Percentiles rank a stretch among this genome's conserved stretches.
Conservation (phyloP, 1,284 basidiomycete species). For the Pisolithus thermaeus region DNA sequence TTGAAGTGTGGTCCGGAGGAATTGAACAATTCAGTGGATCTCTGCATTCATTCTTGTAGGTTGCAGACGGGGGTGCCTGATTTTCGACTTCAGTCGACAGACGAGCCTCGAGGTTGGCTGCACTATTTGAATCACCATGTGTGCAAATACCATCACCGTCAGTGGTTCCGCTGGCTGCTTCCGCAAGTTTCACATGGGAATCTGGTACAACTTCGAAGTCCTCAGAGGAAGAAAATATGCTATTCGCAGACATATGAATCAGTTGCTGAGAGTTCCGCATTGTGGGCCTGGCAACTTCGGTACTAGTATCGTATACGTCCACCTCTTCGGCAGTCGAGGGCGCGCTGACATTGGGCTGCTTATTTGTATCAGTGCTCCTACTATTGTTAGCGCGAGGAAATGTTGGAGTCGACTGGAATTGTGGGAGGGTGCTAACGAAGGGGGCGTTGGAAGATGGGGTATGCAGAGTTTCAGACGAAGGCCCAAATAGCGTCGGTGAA, state of each 20-base stretch:
- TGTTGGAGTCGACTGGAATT: constrained; percentile 21
- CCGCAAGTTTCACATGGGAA: background rate
- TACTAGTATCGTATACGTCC: constrained; percentile 2
- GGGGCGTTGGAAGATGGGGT: background rate
- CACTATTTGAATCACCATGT: too few species aligned
- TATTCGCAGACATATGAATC: constrained; percentile 21
- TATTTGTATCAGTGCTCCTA: background rate
- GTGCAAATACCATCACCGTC: background rate
- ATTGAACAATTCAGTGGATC: too few species aligned
- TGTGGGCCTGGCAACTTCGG: constrained; percentile 15
- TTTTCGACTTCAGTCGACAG: too few species aligned
- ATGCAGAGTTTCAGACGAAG: constrained; percentile 5
- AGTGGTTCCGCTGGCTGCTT: background rate
- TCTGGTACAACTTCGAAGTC: constrained; percentile 19
- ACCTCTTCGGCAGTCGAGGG: background rate
- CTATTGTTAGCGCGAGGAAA: constrained; percentile 2
- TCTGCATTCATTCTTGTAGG: too few species aligned
- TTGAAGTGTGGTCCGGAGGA: too few species aligned
- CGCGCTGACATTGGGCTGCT: background rate
- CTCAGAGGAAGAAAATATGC: constrained; percentile 26
- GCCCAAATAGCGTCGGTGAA: constrained; percentile 4
- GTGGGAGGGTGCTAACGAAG: constrained; percentile 18
- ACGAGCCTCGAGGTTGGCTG: too few species aligned
- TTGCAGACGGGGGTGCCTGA: too few species aligned
- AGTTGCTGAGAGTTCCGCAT: constrained; percentile 7